Conservation (phyloP, 2,329 filamentous ascomycete genomes). For the Fusarium sp. region DNA sequence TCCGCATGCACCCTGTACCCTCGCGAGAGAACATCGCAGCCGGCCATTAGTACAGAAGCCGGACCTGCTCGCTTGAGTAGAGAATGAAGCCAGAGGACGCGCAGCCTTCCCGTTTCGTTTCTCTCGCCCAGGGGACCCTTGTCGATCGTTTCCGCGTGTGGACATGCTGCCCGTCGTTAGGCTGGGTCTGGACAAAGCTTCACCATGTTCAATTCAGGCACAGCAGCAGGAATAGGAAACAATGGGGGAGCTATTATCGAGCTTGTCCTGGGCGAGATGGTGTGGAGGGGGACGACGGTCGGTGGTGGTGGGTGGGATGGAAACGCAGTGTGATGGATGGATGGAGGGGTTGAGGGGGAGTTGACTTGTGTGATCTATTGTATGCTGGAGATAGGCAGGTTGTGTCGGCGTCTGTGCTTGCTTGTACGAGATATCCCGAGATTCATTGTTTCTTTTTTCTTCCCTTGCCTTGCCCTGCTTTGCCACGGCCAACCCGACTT, state of each 20-base stretch:
- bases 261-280: neutral
- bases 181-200: conserved; percentile 6
- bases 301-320: neutral
- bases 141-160: conserved; percentile 34
- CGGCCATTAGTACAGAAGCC: neutral
- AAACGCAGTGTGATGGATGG: neutral
- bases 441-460: conserved; percentile 1
- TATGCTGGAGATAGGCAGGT: neutral
- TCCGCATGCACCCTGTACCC: neutral
- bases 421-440: conserved; percentile 1
- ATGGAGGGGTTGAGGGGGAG: neutral
- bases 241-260: neutral
- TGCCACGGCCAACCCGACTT: neutral
- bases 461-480: neutral
- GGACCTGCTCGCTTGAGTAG: neutral
- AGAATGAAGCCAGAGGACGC: conserved; percentile 18
- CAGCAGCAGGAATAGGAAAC: conserved; percentile 10
- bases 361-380: neutral
- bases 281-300: neutral
- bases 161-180: conserved; percentile 17
- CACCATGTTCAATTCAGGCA: conserved; percentile 5
- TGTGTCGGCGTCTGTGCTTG: neutral
- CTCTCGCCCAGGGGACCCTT: conserved; percentile 27
- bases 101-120: conserved; percentile 40
- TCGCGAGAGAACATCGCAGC: neutral